Percentiles rank a stretch among this genome's conserved stretches.
Evolutionary conservation across 108 stramenopile species (phyloP).

Genomic region (Licmophora abbreviata): DNA sequence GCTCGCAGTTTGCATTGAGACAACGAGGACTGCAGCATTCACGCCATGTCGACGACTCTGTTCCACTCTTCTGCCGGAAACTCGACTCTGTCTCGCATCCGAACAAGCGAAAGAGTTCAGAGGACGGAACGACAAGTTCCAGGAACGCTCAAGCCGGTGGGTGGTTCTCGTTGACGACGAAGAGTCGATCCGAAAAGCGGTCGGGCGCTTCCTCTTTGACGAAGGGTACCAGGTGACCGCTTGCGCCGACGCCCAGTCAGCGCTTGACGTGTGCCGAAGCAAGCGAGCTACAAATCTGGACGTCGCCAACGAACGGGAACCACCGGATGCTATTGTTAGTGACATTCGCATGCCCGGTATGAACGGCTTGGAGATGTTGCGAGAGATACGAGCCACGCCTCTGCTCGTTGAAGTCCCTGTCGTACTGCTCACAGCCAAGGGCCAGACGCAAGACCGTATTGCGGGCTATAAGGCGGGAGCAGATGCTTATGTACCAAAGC

Average conservation of each 20-base stretch:
- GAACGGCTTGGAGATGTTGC: constrained; percentile 68
- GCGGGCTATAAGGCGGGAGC: constrained; percentile 71
- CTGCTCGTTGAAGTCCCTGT: constrained; percentile 49
- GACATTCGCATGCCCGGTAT: constrained; percentile 31
- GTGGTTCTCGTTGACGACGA: constrained; percentile 77
- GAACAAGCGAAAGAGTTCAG: constrained; percentile 3
- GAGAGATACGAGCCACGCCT: constrained; percentile 40
- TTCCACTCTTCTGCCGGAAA: no score
- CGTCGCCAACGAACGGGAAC: constrained; percentile 60
- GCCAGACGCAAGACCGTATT: constrained; percentile 65
- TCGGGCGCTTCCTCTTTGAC: constrained; percentile 59
- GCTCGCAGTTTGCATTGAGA: no score
- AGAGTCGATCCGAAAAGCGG: constrained; percentile 49
- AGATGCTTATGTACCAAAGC: constrained; percentile 82
- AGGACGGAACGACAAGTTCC: constrained; percentile 4
- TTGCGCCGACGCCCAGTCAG: constrained; percentile 47
- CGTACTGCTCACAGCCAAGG: constrained; percentile 68
- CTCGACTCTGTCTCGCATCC: no score
- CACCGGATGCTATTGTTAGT: constrained; percentile 11
- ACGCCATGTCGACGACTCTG: no score
- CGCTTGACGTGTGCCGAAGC: constrained; percentile 38
- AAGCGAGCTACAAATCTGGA: constrained; percentile 20
- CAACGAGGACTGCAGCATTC: no score
- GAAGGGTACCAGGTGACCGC: constrained; percentile 68
- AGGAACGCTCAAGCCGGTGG: constrained; percentile 15